phyloP scores from a whole-genome alignment of 2,329 filamentous ascomycete genomes.

The Tolypocladium inflatum region DNA sequence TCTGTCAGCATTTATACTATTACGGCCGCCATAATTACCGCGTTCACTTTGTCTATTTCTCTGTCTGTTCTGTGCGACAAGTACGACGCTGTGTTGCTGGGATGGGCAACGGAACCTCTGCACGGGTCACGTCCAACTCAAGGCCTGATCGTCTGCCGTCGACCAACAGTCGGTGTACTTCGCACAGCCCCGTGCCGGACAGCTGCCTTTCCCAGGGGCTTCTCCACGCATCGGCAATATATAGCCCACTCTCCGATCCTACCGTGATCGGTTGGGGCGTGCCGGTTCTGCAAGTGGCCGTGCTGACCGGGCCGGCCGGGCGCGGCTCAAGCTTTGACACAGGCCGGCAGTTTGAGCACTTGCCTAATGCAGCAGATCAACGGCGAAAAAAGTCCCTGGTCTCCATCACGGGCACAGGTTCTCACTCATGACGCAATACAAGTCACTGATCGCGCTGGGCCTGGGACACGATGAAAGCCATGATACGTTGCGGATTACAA shows the following conservation, averaged over 20 bases:
- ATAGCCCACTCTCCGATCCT: neutral
- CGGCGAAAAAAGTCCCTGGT: neutral
- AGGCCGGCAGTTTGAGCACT: neutral
- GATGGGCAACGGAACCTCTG: neutral
- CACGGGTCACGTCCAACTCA: neutral
- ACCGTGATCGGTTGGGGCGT: neutral
- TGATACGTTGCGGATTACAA: no score
- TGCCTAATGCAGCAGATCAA: neutral
- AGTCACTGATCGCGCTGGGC: neutral
- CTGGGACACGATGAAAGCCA: neutral
- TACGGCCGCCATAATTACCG: neutral
- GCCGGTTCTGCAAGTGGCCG: neutral
- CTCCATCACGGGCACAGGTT: neutral
- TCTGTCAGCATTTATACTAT: neutral
- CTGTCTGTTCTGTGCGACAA: neutral
- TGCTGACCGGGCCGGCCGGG: neutral
- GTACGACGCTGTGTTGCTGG: neutral
- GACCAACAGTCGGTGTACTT: neutral
- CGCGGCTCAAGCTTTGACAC: neutral
- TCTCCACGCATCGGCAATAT: no score
- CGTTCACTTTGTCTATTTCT: neutral
- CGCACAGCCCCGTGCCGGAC: no score
- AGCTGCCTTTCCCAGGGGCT: neutral
- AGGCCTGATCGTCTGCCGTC: neutral
- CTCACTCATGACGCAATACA: neutral